Evolutionary conservation across 331 rosid genomes (phyloP), one percentile per base, ranked within the genome.

Genomic region (Acacia concinna): DNA sequence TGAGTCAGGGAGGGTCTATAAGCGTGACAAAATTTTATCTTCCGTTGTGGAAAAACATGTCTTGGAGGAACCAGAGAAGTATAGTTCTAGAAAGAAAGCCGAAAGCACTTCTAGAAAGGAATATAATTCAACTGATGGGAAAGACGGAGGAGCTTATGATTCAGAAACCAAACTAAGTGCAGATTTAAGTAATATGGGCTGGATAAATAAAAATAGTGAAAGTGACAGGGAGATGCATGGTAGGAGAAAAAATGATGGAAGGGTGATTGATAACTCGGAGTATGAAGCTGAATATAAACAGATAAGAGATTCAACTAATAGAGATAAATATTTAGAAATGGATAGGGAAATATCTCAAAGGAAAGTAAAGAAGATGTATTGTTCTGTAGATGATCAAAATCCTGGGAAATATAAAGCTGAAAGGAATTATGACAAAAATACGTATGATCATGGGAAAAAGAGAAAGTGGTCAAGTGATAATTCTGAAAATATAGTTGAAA

Each of bases 311-410:
- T 81, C 80, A 30, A 46, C 18, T 78, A 76, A 68, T 56, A 89
- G 81, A 86, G 89, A 87, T 77, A 81, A 90, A 68, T 74, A 84
- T 82, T 74, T 47, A 23, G 90, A 87, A 66, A 81, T 41, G 43
- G 25, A 49, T 71, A 88, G 88, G 82, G 85, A 86, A 63, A 83
- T 81, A 60, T 67, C 78, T 82, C 96, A 85, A 83, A 80, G 90
- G 85, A 92, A 81, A 81, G 74, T 64, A 81, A 89, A 86, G 89
- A 85, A 87, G 85, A 91, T 78, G 79, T 76, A 82, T 82, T 85
- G 47, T 23, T 46, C 69, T 64, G 91, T 71, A 78, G 88, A 76
- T 80, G 85, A 87, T 80, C 92, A 87, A 28, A 90, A 79, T 81
- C 79, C 46, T 31, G 76, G 70, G 67, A 83, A 84, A 46, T 82